phyloP scores from a whole-genome alignment of 1,139 yeast genomes.

The Protomyces inundatus region DNA sequence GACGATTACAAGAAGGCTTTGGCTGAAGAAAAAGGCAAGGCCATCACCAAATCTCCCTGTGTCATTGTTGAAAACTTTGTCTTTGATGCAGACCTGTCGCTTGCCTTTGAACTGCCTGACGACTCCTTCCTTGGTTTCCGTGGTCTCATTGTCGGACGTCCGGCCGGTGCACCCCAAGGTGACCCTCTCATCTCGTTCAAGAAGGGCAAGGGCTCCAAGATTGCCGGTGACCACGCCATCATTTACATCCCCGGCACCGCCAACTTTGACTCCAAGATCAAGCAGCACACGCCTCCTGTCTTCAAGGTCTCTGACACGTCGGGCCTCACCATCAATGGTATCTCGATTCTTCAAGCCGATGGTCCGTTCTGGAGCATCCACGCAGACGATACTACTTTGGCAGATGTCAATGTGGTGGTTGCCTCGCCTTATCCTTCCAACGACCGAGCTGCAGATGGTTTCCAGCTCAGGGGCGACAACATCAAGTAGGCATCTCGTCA shows the following conservation, averaged over 20 bases:
- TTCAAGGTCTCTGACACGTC: background rate
- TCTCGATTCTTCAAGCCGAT: background rate
- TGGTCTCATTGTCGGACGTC: background rate
- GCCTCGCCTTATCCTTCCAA: background rate
- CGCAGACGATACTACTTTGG: background rate
- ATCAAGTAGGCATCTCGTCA: background rate
- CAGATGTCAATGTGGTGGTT: background rate
- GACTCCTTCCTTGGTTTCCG: background rate
- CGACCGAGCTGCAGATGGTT: background rate
- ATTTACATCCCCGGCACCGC: background rate
- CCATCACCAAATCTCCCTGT: background rate
- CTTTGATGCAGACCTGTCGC: background rate
- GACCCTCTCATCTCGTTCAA: too few species aligned
- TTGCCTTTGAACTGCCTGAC: background rate
- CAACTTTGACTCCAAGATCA: background rate
- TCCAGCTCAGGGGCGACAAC: background rate
- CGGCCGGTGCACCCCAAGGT: too few species aligned
- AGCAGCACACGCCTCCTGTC: background rate
- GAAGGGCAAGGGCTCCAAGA: too few species aligned
- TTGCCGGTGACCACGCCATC: background rate
- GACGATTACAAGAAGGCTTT: background rate
- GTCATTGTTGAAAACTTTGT: background rate
- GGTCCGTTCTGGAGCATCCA: background rate
- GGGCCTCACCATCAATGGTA: background rate
- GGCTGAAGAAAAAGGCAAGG: background rate